Base-by-base conservation (phyloP, 139 green algal species). In the Mychonastes homosphaera region DNA sequence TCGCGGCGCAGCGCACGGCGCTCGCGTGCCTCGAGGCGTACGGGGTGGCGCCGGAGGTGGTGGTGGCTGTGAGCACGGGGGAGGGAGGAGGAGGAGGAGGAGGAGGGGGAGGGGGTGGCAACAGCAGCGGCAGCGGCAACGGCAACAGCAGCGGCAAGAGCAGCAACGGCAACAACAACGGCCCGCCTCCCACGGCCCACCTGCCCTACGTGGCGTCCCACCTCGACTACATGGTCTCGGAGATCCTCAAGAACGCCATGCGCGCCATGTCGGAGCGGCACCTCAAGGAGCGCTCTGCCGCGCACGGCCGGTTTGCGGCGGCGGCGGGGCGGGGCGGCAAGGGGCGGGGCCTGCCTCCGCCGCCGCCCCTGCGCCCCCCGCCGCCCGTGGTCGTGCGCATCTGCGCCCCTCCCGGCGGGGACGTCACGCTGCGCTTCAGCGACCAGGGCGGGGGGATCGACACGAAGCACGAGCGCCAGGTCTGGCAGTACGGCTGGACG, bases 221-320 rank as follows among this genome's bases (percentile, higher is more conserved):
- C 69, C 68, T 96, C 9, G 86, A 96, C 65, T 96, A 96, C 76
- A 92, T 94, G 69, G 63, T 93, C 43, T 92, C 87, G 63, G 88
- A 95, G 76, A 70, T 95, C 46, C 59, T 95, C 4, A 95, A 95
- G 48, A 94, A 95, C 65, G 77, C 79, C 0, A 76, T 79, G 56
- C 39, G 79, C 8, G 62, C 41, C 8, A 48, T n/a, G 19, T 18
- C 24, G 7, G 41, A 48, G 41, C 41, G 41, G 19, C 41, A 48
- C 41, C 6, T n/a, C 41, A n/a, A 18, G 19, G 41, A 34, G 19
- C 6, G 6, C 15, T 30, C n/a, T n/a, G n/a, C n/a, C n/a, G n/a
- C n/a, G n/a, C n/a, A n/a, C n/a, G n/a, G n/a, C n/a, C n/a, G n/a
- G n/a, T n/a, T n/a, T n/a, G n/a, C n/a, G n/a, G n/a, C n/a, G n/a